phyloP scores from a whole-genome alignment of 176 grass and related monocot genomes.

The Pharus latifolius region DNA sequence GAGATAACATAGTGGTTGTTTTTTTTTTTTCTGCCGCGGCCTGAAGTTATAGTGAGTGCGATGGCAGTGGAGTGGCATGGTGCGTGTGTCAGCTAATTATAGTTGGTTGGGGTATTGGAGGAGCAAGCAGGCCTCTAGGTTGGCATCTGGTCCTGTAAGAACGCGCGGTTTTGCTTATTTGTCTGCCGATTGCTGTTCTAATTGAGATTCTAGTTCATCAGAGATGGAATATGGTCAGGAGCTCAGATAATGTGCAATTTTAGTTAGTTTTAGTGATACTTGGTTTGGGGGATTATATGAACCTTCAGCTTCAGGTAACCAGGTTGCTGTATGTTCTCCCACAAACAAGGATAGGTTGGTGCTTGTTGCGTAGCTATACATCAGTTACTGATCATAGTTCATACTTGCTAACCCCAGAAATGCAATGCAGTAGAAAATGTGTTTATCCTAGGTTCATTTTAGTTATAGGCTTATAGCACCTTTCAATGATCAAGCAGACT shows the following conservation, averaged over 20 bases:
- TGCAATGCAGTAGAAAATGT: not conserved
- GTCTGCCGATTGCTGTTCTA: not conserved
- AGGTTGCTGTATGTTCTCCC: no score
- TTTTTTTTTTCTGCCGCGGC: no score
- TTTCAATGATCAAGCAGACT: not conserved
- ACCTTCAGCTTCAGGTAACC: no score
- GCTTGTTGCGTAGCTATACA: no score
- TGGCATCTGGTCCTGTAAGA: not conserved
- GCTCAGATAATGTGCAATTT: no score
- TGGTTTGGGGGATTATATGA: not conserved
- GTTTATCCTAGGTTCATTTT: not conserved
- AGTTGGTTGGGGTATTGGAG: not conserved
- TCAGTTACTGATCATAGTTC: not conserved
- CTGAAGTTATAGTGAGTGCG: no score
- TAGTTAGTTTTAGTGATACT: not conserved
- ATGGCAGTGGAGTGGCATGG: no score
- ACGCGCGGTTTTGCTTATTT: no score
- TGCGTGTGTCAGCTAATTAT: not conserved
- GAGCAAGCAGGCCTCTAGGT: not conserved
- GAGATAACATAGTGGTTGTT: no score
- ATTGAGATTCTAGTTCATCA: not conserved
- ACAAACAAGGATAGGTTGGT: no score
- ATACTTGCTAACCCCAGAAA: not conserved
- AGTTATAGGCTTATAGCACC: not conserved
- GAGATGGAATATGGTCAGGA: not conserved